These are phyloP conservation scores for Cymbopogon citratus DNA, from an alignment of 176 grass and related monocot genomes.

Conservation along the genomic window DNA sequence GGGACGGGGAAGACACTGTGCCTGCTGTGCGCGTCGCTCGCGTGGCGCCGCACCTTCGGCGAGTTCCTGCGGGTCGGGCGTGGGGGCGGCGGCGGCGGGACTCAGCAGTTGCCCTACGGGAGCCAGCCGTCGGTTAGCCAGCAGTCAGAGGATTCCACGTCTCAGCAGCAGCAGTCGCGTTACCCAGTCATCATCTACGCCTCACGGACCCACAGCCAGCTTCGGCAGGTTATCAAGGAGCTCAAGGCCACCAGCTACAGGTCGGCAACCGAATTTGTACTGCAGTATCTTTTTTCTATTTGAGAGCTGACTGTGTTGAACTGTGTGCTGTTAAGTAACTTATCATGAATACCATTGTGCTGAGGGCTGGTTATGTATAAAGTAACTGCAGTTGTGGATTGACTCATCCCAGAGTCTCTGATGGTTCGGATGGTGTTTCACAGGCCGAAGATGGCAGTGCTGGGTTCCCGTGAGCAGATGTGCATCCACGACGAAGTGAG, in stretches of 20 bases:
- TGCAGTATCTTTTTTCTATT: neutral
- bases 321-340: neutral
- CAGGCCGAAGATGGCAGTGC: conserved; percentile 84
- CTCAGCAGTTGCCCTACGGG: conserved; percentile 41
- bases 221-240: conserved; percentile 93
- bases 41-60: conserved; percentile 77
- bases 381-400: neutral
- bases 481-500: conserved; percentile 83
- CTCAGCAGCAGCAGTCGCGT: conserved; percentile 28
- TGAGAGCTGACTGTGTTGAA: neutral
- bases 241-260: conserved; percentile 88
- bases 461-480: conserved; percentile 95
- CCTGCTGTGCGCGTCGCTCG: conserved; percentile 76
- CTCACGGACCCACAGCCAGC: conserved; percentile 93
- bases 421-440: neutral
- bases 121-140: conserved; percentile 56
- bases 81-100: conserved; percentile 39
- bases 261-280: conserved; percentile 27
- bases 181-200: conserved; percentile 92
- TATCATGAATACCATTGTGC: neutral
- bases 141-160: conserved; percentile 20
- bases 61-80: conserved; percentile 50
- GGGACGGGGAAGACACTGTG: conserved; percentile 94
- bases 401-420: neutral
- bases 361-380: neutral